Conservation (phyloP, 208 protist species). For the Giardia muris region DNA sequence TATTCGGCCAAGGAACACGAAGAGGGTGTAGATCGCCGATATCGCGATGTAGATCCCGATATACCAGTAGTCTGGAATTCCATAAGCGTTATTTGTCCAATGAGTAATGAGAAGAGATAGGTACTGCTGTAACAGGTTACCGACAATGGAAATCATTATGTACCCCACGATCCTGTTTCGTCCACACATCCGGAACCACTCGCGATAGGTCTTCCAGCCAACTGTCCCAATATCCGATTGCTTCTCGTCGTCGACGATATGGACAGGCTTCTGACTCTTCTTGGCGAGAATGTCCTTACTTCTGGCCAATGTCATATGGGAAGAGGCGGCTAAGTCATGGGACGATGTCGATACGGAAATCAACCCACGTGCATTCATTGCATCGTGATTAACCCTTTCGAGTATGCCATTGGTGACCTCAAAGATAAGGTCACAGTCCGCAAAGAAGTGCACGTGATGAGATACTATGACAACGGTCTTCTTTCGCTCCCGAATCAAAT, state of each 20-base stretch:
- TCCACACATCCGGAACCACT: not conserved
- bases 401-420: not conserved
- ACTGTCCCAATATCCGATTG: not conserved
- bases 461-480: constrained; percentile 42
- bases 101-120: not conserved
- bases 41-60: not conserved
- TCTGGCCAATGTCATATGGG: not conserved
- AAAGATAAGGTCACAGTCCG: constrained; percentile 20
- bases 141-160: not conserved
- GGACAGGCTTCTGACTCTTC: not conserved
- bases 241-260: not conserved
- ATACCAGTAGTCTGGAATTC: not conserved
- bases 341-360: not conserved
- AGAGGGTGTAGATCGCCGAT: not conserved
- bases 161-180: not conserved
- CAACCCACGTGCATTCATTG: not conserved
- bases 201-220: not conserved
- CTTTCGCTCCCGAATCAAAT: constrained; percentile 2
- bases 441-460: constrained; percentile 33
- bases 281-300: not conserved
- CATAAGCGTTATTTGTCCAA: not conserved
- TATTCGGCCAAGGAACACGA: not conserved
- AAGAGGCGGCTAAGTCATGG: too few relatives aligned
- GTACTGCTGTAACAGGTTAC: not conserved
- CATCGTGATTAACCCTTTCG: not conserved